Evolutionary conservation across 1,139 yeast species (phyloP), one percentile per base, ranked within the genome.

Genomic region (Kodamaea alishanica): DNA sequence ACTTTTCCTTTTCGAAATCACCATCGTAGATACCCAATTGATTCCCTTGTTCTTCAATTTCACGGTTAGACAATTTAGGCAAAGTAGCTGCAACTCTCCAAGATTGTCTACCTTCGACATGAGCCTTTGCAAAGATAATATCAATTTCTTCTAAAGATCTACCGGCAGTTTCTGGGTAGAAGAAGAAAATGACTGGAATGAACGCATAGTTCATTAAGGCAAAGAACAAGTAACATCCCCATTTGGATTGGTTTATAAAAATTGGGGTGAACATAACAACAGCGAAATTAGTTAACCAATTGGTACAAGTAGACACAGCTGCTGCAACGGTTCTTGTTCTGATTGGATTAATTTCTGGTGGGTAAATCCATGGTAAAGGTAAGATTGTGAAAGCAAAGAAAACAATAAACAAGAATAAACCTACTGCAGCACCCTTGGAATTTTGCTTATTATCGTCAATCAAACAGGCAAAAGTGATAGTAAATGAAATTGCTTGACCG

Each of bases 321-420:
- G 77, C 65, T 54, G 67, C 81, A 61, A 55, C 67, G 32, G 81
- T 75, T 64, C 84, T 75, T 32, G 79, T 73, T 54, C 75, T 68
- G 55, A 77, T 67, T 8, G 84, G 82, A 54, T 77, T 72, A 44
- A 79, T 75, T 60, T 79, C 85, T 30, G 83, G 79, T 36, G 81
- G 81, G 57, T 75, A 76, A 40, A 78, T 65, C 73, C 80, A 75
- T 47, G 80, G 77, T 60, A 76, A 67, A 32, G 79, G 81, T 45
- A 77, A 67, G 60, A 76, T 73, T 33, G 80, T 77, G 55, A 75
- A 67, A 3, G 80, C 81, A 48, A 77, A 76, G 65, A 75, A 74
- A 32, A 67, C 55, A 52, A 75, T 75, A 53, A 75, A 77, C 37
- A 74, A 63, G 65, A 70, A 77, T 46, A 77, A 60, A 56, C 78